phyloP scores from a whole-genome alignment of 805 yeast species.

The Saccharomycopsis fibuligera region DNA sequence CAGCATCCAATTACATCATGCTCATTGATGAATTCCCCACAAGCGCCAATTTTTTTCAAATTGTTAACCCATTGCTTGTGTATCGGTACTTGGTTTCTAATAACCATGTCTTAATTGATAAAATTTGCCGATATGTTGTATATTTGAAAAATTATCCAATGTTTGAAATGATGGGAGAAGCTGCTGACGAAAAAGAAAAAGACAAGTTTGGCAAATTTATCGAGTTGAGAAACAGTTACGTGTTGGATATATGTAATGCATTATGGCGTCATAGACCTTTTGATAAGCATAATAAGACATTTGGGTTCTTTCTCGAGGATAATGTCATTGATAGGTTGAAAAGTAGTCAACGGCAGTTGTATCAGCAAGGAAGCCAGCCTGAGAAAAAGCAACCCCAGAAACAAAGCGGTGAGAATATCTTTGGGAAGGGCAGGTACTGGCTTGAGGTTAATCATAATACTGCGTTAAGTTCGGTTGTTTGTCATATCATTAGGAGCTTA shows the following conservation, averaged over 20 bases:
- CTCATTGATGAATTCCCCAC: background rate
- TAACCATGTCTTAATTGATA: background rate
- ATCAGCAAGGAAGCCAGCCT: too few relatives aligned
- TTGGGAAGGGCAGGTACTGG: too few relatives aligned
- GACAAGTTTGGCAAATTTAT: background rate
- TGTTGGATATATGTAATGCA: conserved; percentile 3
- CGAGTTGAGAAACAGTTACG: background rate
- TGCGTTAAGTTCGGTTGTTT: background rate
- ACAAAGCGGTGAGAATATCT: too few relatives aligned
- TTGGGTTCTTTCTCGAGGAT: too few relatives aligned
- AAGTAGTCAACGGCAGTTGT: too few relatives aligned
- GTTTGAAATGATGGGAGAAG: background rate
- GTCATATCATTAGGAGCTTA: too few relatives aligned
- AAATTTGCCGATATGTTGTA: background rate
- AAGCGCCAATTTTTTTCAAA: background rate
- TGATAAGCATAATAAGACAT: too few relatives aligned
- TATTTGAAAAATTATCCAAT: conserved; percentile 8
- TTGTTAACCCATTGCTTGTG: background rate
- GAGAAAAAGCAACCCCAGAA: too few relatives aligned
- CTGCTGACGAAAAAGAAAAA: background rate
- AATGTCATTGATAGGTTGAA: too few relatives aligned
- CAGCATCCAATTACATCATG: background rate
- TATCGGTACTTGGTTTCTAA: background rate
- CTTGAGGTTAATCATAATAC: background rate
- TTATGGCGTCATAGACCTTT: conserved; percentile 4